These are phyloP conservation scores for Penicillium glabrum DNA, from an alignment of 2,329 filamentous ascomycete genomes.

Conservation along the genomic window DNA sequence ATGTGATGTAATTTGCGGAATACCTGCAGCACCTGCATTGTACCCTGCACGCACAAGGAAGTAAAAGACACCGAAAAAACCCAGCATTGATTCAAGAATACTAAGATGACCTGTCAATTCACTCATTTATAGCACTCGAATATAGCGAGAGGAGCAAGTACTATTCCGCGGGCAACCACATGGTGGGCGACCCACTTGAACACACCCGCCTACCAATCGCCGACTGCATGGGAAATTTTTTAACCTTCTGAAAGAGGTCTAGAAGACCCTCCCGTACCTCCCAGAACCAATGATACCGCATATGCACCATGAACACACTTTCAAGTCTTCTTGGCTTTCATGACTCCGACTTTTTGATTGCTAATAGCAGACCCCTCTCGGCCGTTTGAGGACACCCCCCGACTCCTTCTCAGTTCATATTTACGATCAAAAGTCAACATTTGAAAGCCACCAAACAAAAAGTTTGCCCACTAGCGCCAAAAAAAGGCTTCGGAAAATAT, in stretches of 20 bases:
- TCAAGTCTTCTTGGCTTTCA: conserved; percentile 5
- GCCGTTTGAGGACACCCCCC: background rate
- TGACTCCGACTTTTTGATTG: conserved; percentile 19
- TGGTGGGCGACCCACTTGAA: background rate
- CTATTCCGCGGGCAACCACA: background rate
- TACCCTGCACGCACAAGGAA: background rate
- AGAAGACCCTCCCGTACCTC: conserved; percentile 7
- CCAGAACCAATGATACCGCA: conserved; percentile 16
- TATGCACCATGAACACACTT: background rate
- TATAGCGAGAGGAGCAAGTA: background rate
- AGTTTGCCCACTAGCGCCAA: background rate
- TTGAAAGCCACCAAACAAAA: background rate
- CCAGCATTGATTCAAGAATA: too few relatives aligned
- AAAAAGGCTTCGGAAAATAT: background rate
- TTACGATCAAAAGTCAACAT: background rate
- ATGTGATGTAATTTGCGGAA: background rate
- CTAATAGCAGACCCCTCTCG: conserved; percentile 11
- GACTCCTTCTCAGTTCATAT: background rate
- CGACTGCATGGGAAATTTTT: background rate
- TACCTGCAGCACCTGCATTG: background rate
- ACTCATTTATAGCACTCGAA: background rate
- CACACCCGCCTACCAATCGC: conserved; percentile 1
- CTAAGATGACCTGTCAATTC: background rate
- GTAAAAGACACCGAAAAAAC: background rate
- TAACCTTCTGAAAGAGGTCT: conserved; percentile 6